These are phyloP conservation scores for Encephalitozoon cuniculi DNA, from an alignment of 371 early-diverging fungal species.

Conservation along the genomic window DNA sequence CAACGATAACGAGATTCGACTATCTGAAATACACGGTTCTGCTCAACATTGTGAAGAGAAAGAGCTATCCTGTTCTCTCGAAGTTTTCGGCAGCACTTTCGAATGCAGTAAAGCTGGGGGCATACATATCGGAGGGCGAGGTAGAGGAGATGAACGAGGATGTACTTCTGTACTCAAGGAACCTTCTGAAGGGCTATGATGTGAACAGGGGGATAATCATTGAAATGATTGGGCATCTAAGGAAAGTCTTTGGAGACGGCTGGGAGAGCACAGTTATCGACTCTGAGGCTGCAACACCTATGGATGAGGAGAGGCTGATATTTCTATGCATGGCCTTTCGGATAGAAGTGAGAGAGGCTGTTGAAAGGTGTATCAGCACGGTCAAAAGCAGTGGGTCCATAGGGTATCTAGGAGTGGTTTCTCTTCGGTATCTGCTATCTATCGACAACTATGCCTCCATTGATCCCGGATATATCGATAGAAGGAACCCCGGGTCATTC, in stretches of 20 bases:
- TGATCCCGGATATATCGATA: conserved; percentile 18
- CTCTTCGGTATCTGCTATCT: conserved; percentile 31
- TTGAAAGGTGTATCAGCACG: neutral
- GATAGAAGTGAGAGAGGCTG: neutral
- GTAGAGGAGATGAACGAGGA: conserved; percentile 31
- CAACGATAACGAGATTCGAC: conserved; percentile 21
- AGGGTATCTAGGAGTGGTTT: neutral
- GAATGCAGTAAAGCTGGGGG: conserved; percentile 22
- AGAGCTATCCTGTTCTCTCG: neutral
- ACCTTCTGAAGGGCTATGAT: conserved; percentile 27
- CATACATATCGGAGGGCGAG: conserved; percentile 8
- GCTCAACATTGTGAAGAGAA: conserved; percentile 14
- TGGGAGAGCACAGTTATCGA: neutral
- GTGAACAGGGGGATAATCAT: conserved; percentile 26
- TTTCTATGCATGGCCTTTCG: conserved; percentile 26
- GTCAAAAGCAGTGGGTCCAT: neutral
- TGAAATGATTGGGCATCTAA: conserved; percentile 18
- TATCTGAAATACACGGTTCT: conserved; percentile 19
- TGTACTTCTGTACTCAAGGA: conserved; percentile 12
- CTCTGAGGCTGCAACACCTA: neutral
- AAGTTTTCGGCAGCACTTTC: conserved; percentile 11
- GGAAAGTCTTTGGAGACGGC: neutral
- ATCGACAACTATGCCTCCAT: neutral
- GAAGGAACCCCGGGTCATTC: neutral
- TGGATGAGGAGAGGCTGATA: conserved; percentile 12